A percentile compares a stretch with the other conserved stretches of the same genome.
Conservation (phyloP, 169 alveolate genomes). For the Plasmodium blacklocki region DNA sequence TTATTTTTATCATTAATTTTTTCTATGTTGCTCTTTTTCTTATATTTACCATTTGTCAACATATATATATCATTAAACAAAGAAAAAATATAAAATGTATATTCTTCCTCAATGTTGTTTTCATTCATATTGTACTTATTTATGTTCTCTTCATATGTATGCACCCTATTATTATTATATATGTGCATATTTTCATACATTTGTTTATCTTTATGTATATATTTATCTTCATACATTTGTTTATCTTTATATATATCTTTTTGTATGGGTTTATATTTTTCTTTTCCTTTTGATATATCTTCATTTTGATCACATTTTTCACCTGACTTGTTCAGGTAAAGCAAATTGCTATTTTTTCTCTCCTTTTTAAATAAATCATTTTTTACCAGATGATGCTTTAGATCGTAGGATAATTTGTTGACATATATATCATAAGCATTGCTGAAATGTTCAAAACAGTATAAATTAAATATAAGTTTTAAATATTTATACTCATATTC, state of each 20-base stretch:
- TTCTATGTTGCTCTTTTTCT: too few relatives aligned
- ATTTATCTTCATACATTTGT: too few relatives aligned
- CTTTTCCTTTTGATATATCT: not conserved
- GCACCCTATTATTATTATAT: too few relatives aligned
- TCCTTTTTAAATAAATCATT: conserved; percentile 32
- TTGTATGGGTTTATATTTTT: too few relatives aligned
- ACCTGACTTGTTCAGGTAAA: conserved; percentile 42
- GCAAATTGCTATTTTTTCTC: not conserved
- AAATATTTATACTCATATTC: conserved; percentile 47
- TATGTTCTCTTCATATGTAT: too few relatives aligned
- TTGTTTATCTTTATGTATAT: too few relatives aligned
- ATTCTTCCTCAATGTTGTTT: not conserved
- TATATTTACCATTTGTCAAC: conserved; percentile 24
- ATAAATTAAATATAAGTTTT: conserved; percentile 16
- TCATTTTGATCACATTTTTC: conserved; percentile 4
- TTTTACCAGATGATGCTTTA: conserved; percentile 35
- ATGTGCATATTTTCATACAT: too few relatives aligned
- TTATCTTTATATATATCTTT: too few relatives aligned
- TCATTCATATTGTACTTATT: not conserved
- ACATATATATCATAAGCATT: conserved; percentile 19
- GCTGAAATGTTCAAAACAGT: conserved; percentile 34
- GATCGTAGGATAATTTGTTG: conserved; percentile 31
- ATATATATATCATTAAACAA: conserved; percentile 23
- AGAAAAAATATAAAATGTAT: conserved; percentile 43
- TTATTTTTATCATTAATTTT: too few relatives aligned